Percentiles rank a stretch among this genome's conserved stretches.
phyloP scores from a whole-genome alignment of 2,329 filamentous ascomycete genomes.

The Hyphodiscus sp. region DNA sequence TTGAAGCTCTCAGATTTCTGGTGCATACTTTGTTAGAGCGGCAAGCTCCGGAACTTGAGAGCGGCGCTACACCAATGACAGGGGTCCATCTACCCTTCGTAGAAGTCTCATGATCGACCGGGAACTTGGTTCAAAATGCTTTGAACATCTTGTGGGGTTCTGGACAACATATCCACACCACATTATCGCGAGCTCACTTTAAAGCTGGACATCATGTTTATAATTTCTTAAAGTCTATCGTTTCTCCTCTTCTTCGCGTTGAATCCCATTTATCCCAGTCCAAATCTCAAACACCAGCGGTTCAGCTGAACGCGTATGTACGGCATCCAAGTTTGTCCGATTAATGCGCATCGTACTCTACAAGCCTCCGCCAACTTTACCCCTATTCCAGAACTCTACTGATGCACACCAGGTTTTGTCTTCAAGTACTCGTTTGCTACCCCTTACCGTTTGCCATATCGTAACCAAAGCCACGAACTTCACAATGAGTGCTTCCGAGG shows the following conservation, averaged over 20 bases:
- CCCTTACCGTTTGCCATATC: not conserved
- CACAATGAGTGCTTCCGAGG: conserved; percentile 28
- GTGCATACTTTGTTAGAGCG: not conserved
- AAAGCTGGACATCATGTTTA: not conserved
- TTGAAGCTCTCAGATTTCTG: not conserved
- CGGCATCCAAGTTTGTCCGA: conserved; percentile 13
- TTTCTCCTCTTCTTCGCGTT: not conserved
- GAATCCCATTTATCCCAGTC: not conserved
- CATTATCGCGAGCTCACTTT: not conserved
- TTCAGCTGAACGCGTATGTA: conserved; percentile 21
- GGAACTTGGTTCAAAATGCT: conserved; percentile 6
- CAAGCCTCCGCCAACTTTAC: conserved; percentile 9
- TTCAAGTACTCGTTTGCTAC: not conserved
- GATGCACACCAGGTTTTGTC: not conserved
- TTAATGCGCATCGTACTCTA: conserved; percentile 15
- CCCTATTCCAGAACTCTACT: conserved; percentile 11
- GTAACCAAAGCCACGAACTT: not conserved
- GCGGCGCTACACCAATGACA: not conserved
- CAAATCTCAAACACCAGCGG: not conserved
- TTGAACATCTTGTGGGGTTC: conserved; percentile 1
- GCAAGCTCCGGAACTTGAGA: not conserved
- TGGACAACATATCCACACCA: not conserved
- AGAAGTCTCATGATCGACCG: not conserved
- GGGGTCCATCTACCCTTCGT: not conserved
- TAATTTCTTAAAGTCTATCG: not conserved